Base-by-base conservation (phyloP, 495 filamentous ascomycete species). In the Penicillium atrosanguineum region DNA sequence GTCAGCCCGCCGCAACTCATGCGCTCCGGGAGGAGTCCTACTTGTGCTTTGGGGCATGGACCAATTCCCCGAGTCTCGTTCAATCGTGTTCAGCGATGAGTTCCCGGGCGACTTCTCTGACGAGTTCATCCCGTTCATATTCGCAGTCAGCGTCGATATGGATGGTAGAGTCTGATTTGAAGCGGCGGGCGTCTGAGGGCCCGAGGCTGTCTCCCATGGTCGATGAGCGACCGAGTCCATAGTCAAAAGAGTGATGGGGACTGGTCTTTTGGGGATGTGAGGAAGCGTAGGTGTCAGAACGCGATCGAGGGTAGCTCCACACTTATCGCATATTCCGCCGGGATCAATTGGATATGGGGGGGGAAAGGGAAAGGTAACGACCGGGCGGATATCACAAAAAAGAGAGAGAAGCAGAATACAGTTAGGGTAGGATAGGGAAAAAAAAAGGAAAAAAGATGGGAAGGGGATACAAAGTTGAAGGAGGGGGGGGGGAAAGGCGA, bases 21-120 rank as follows among this genome's bases (percentile, higher is more conserved):
- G 12, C 20, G 14, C 45, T 7, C 48, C 39, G 34, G 44, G 44
- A 25, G 59, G 28, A 46, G n/a, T 56, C 73, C 50, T 67, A 78
- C 75, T 73, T 61, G 74, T 76, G 56, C 75, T 79, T 53, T 75
- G 75, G 57, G 75, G 72, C 67, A 79, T 76, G 7, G 75, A 79
- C 75, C 75, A 79, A 63, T 75, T 76, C 44, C 75, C 75, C 31
- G 75, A 79, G 58, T 79, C 75, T 28, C 75, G 71, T 51, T 79
- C 74, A 55, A 77, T 69, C 9, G 75, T 76, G 45, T 75, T 79
- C 54, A 79, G 52, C n/a, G 75, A 79, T 1, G 68, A 60, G 51
- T 76, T 69, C 2, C 70, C 71, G 2, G 74, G 74, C 5, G 74
- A 76, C 50, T 77, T 77, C 55, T 76, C 75, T 1, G 70, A 61